Evolutionary conservation across 306 rosid species (phyloP).

Genomic region (Acacia crassicarpa): DNA sequence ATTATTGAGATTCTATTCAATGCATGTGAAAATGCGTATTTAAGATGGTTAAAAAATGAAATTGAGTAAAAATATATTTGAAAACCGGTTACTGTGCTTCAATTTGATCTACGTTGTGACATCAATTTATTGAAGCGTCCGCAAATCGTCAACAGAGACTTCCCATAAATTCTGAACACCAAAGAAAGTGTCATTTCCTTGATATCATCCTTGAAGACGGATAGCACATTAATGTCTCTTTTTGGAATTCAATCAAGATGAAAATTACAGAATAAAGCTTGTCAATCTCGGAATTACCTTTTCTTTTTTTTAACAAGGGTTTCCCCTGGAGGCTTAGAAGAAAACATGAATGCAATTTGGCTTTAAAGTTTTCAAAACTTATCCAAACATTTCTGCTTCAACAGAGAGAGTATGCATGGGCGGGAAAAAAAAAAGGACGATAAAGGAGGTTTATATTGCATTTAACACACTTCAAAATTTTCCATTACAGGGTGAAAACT

Average conservation of each 20-base stretch:
- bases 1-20: not conserved
- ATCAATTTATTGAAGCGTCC: not conserved
- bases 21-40: not conserved
- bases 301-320: not conserved
- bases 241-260: not conserved
- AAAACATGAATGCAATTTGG: not conserved
- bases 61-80: not conserved
- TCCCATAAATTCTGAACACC: not conserved
- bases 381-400: not conserved
- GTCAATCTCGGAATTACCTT: not conserved
- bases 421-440: too few relatives aligned
- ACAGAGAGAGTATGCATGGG: not conserved
- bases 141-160: conserved; percentile 8
- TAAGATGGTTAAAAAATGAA: conserved; percentile 8
- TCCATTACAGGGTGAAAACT: not conserved
- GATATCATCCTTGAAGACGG: not conserved
- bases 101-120: not conserved
- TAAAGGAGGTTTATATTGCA: not conserved
- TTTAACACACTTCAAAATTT: not conserved
- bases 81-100: conserved; percentile 20
- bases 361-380: not conserved
- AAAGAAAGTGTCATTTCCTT: not conserved
- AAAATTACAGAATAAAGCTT: not conserved
- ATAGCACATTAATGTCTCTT: not conserved
- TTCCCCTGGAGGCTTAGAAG: not conserved